phyloP scores from a whole-genome alignment of 208 protist species.

The Balamuthia mandrillaris region DNA sequence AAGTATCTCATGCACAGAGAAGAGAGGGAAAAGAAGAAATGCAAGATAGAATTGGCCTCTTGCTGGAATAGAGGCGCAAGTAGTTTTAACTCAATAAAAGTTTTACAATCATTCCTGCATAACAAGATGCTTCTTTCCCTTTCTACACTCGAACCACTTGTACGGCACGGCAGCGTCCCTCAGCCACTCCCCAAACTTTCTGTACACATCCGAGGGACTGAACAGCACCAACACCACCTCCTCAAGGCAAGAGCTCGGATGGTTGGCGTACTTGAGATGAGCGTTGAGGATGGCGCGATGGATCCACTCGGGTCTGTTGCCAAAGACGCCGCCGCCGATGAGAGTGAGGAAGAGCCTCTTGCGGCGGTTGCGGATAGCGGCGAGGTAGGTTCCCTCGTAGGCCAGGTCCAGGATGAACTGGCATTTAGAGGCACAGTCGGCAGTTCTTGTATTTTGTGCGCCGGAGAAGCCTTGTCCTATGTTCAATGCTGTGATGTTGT shows the following conservation, averaged over 20 bases:
- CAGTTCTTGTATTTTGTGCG: not conserved
- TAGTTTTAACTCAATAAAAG: too few relatives aligned
- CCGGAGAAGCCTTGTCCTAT: constrained; percentile 28
- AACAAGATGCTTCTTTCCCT: too few relatives aligned
- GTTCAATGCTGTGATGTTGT: constrained; percentile 6
- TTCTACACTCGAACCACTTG: too few relatives aligned
- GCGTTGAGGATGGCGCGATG: constrained; percentile 27
- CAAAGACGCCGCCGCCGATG: constrained; percentile 38
- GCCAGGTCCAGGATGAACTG: constrained; percentile 39
- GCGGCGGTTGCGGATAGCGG: constrained; percentile 17
- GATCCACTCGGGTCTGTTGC: constrained; percentile 23
- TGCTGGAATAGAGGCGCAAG: too few relatives aligned
- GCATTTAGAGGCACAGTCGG: not conserved
- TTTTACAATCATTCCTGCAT: too few relatives aligned
- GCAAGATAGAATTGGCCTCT: too few relatives aligned
- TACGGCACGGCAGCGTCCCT: too few relatives aligned
- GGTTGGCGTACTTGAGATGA: constrained; percentile 36
- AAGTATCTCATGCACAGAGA: too few relatives aligned
- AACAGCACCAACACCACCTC: constrained; percentile 20
- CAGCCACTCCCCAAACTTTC: too few relatives aligned
- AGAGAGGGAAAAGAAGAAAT: too few relatives aligned
- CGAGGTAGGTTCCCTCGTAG: constrained; percentile 38
- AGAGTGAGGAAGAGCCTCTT: constrained; percentile 21
- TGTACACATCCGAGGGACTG: not conserved
- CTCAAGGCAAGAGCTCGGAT: not conserved